phyloP scores from a whole-genome alignment of 1,284 basidiomycete genomes.

The Rhodotorula mucilaginosa region DNA sequence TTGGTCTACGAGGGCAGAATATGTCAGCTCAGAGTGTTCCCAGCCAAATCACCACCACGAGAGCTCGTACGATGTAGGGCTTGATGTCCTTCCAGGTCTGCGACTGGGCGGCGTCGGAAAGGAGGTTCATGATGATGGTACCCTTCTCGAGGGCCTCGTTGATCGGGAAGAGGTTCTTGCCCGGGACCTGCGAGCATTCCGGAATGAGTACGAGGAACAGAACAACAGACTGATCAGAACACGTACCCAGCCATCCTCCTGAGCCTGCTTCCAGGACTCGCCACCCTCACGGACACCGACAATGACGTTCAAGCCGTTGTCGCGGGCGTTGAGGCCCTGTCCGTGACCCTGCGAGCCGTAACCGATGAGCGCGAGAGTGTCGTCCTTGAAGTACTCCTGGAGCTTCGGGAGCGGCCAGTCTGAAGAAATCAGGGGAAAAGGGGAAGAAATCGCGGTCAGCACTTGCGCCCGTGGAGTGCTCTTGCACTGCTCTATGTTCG shows the following conservation, averaged over 20 bases:
- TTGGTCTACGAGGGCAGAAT: constrained; percentile 68
- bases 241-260: constrained; percentile 92
- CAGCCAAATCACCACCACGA: no score
- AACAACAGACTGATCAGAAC: no score
- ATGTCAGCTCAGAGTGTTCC: no score
- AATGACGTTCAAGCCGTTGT: constrained; percentile 98
- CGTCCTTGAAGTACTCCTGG: constrained; percentile 99
- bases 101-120: constrained; percentile 97
- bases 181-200: constrained; percentile 66
- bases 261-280: constrained; percentile 92
- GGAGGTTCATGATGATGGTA: constrained; percentile 99
- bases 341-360: constrained; percentile 97
- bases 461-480: no score
- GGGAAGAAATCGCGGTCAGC: not conserved
- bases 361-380: constrained; percentile 93
- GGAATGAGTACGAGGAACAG: not conserved
- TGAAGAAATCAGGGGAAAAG: constrained; percentile 41
- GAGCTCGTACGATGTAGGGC: constrained; percentile 53
- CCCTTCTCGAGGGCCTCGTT: constrained; percentile 94
- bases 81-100: constrained; percentile 85
- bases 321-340: constrained; percentile 96
- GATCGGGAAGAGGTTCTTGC: constrained; percentile 96
- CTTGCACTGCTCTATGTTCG: no score
- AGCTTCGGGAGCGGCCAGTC: constrained; percentile 98
- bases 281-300: constrained; percentile 97